Evolutionary conservation across 2,329 filamentous ascomycete genomes (phyloP), one percentile per base, ranked within the genome.

Genomic region (Colletotrichum brevisporum): DNA sequence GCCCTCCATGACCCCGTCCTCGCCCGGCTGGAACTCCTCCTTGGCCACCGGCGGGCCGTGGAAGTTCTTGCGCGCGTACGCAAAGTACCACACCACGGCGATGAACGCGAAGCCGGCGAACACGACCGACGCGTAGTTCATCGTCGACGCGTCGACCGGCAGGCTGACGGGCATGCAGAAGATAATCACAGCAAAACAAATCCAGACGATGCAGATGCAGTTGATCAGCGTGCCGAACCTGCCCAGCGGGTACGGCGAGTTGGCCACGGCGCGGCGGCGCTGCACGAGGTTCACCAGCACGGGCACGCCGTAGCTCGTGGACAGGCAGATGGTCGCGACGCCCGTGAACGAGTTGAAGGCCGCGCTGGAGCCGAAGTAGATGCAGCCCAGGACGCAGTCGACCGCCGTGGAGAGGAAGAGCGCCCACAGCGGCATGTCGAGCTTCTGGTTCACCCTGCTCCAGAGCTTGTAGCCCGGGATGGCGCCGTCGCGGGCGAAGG

Each of bases 271-370:
- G 60, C 87, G 84, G n/a, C 93, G 87, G 10, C 90, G 86, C 16
- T 91, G 88, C 1, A 94, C 73, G 3, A 95, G 81, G 12, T 86
- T 91, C 67, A 95, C 90, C 12, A 94, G 80, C 63, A 95, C 93
- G 0, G 93, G 93, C 16, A 94, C 85, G 15, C 90, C 92, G 77
- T 95, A 95, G 0, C 91, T 93, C 4, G 90, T 89, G 0, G 89
- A 91, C 0, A 95, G 86, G 72, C 92, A 94, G 76, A 95, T 94
- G 5, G 92, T 94, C 1, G 92, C 92, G 1, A 94, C 92, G 31
- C 92, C 92, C 0, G 92, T 94, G 79, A 95, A 94, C 10, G 89
- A 91, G 83, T 91, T 92, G 82, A 95, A 95, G 0, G 93, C 93
- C 0, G 92, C 91, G 0, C 88, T 87, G 1, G 90, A 92, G 10